Conservation (phyloP, 192 early-diverging fungal species). For the Obelidium mucronatum region DNA sequence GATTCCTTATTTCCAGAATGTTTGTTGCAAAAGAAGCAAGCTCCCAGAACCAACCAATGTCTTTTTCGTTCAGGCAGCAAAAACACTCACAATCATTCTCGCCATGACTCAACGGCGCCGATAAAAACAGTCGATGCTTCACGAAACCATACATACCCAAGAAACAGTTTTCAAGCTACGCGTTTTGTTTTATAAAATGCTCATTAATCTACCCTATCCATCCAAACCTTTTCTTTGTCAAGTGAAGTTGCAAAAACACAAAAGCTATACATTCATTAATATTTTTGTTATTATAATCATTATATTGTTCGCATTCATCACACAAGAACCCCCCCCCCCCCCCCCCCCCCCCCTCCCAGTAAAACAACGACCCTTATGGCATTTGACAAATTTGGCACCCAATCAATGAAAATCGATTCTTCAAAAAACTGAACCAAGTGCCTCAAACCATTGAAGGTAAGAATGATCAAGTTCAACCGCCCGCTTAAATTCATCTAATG, state of each 20-base stretch:
- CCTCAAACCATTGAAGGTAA: slow-evolving; percentile 90
- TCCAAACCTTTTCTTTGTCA: too few relatives aligned
- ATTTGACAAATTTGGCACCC: too few relatives aligned
- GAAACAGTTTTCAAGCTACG: background rate
- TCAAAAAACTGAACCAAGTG: slow-evolving; percentile 85
- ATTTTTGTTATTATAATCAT: too few relatives aligned
- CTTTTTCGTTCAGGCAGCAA: slow-evolving; percentile 3
- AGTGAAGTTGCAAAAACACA: too few relatives aligned
- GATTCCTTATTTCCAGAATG: background rate
- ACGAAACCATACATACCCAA: background rate
- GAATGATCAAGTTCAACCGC: slow-evolving; percentile 83
- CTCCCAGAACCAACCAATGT: background rate
- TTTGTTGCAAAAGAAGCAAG: background rate
- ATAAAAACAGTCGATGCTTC: slow-evolving; percentile 31
- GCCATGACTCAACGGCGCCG: slow-evolving; percentile 34
- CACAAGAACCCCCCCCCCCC: too few relatives aligned
- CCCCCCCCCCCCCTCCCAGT: too few relatives aligned
- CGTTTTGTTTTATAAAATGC: too few relatives aligned
- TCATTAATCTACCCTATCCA: too few relatives aligned
- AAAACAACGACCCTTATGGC: too few relatives aligned
- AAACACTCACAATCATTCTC: background rate
- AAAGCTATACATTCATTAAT: too few relatives aligned
- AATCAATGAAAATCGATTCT: too few relatives aligned
- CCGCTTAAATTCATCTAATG: slow-evolving; percentile 77
- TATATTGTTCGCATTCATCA: too few relatives aligned